Percentiles rank a stretch among this genome's conserved stretches.
Evolutionary conservation across 1,284 basidiomycete species (phyloP).

Genomic region (Meira nashicola): DNA sequence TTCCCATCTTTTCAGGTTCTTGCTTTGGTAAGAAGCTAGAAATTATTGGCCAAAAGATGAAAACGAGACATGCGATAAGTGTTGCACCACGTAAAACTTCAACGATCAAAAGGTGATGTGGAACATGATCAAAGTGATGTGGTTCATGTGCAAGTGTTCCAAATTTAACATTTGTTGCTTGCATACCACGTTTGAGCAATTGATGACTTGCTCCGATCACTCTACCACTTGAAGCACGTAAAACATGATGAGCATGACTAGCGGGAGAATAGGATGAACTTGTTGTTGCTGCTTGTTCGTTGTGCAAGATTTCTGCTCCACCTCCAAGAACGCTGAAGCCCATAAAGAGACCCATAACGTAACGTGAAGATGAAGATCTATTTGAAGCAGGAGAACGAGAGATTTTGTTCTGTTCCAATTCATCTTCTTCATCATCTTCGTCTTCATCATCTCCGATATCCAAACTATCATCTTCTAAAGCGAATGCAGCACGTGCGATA

Average conservation of each 20-base stretch:
- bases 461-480: conserved; percentile 23
- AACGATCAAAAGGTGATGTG: conserved; percentile 32
- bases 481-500: conserved; percentile 22
- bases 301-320: conserved; percentile 25
- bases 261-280: background rate
- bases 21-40: conserved; percentile 13
- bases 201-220: conserved; percentile 44
- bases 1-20: conserved; percentile 3
- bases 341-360: conserved; percentile 45
- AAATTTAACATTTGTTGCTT: conserved; percentile 18
- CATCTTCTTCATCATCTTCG: conserved; percentile 34
- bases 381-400: conserved; percentile 23
- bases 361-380: conserved; percentile 32
- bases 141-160: conserved; percentile 14
- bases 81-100: conserved; percentile 35
- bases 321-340: conserved; percentile 43
- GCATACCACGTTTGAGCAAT: conserved; percentile 40
- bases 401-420: conserved; percentile 25
- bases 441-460: conserved; percentile 33
- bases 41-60: conserved; percentile 31
- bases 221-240: conserved; percentile 20
- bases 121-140: conserved; percentile 35
- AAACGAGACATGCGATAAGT: conserved; percentile 26
- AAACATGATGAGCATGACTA: conserved; percentile 16
- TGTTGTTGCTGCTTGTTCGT: conserved; percentile 16